A percentile compares a stretch with the other conserved stretches of the same genome.
Evolutionary conservation across 192 early-diverging fungal genomes (phyloP).

Genomic region (Coemansia sp.): DNA sequence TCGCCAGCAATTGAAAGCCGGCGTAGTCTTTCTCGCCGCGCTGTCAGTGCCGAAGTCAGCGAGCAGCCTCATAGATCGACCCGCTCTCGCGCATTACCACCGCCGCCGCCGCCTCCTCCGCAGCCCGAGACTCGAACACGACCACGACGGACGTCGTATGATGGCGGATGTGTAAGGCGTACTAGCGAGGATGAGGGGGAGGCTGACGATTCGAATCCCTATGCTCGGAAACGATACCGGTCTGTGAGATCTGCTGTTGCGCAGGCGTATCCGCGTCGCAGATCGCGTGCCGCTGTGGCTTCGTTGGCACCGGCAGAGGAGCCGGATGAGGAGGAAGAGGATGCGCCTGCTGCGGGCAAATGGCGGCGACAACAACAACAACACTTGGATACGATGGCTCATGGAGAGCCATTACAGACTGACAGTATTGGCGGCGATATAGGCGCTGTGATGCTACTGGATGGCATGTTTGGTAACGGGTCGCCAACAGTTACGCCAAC

Average conservation of each 20-base stretch:
- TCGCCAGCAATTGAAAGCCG: slow-evolving; percentile 11
- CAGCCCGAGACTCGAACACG: slow-evolving; percentile 14
- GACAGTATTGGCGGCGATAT: slow-evolving; percentile 20
- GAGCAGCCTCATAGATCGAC: slow-evolving; percentile 8
- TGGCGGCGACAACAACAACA: slow-evolving; percentile 23
- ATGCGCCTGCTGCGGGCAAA: slow-evolving; percentile 24
- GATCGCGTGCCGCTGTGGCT: slow-evolving; percentile 1
- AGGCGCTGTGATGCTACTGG: slow-evolving; percentile 35
- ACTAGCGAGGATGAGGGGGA: slow-evolving; percentile 10
- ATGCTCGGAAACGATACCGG: slow-evolving; percentile 48
- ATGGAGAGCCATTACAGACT: not conserved
- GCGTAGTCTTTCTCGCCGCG: slow-evolving; percentile 32
- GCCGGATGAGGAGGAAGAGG: not conserved
- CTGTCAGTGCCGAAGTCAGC: slow-evolving; percentile 32
- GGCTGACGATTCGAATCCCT: slow-evolving; percentile 33
- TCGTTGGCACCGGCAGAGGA: slow-evolving; percentile 4
- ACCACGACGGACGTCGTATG: slow-evolving; percentile 50
- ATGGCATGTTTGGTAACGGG: slow-evolving; percentile 34
- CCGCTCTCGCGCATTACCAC: not conserved
- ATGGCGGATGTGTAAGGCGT: slow-evolving; percentile 12
- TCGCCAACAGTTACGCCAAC: slow-evolving; percentile 19
- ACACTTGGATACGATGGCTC: not conserved
- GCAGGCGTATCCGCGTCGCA: slow-evolving; percentile 36
- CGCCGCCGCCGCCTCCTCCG: not conserved
- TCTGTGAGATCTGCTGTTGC: slow-evolving; percentile 50